phyloP scores from a whole-genome alignment of 345 rosid species.

The Firmiana major region DNA sequence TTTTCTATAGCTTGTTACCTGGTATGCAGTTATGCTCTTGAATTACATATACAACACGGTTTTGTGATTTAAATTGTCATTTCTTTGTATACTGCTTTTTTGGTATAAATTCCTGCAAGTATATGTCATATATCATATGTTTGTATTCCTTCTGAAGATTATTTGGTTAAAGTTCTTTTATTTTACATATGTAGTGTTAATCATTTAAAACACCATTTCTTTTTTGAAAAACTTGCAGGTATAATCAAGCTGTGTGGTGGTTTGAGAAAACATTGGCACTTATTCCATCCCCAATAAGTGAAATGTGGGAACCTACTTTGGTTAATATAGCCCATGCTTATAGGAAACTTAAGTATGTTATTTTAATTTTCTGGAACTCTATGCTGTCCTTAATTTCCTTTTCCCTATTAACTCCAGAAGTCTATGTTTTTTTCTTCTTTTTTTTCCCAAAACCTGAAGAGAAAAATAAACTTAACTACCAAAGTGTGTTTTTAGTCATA shows the following conservation, averaged over 20 bases:
- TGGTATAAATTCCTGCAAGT: neutral
- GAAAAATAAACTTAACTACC: neutral
- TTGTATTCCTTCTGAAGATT: neutral
- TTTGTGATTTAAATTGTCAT: neutral
- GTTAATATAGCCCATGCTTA: conserved; percentile 89
- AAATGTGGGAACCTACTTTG: conserved; percentile 87
- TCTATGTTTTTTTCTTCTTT: too few relatives aligned
- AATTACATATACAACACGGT: neutral
- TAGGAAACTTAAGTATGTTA: conserved; percentile 72
- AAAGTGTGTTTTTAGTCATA: neutral
- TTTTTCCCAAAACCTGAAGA: neutral
- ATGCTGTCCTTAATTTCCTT: conserved; percentile 12
- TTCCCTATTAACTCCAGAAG: neutral
- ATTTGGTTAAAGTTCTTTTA: neutral
- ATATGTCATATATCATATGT: neutral
- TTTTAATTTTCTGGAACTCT: neutral
- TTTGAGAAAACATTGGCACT: conserved; percentile 84
- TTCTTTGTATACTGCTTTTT: neutral
- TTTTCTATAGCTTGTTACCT: neutral
- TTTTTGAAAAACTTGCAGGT: conserved; percentile 52
- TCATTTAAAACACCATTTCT: conserved; percentile 10
- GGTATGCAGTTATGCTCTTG: neutral
- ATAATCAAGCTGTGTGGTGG: conserved; percentile 78
- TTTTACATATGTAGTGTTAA: neutral
- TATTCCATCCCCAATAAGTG: conserved; percentile 64